Base-by-base conservation (phyloP, 805 yeast species). In the Saturnispora sanitii region DNA sequence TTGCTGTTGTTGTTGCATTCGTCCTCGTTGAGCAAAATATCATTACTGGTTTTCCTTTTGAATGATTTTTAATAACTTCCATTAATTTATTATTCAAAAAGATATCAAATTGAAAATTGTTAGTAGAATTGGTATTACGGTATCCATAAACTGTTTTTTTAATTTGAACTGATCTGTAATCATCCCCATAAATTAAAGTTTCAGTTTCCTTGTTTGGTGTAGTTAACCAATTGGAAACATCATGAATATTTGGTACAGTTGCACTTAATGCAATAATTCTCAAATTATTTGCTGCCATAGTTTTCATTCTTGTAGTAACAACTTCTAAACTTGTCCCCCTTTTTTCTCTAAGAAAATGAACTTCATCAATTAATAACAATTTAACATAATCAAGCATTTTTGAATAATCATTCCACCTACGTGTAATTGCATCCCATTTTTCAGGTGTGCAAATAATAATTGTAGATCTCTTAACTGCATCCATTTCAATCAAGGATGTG, bases 281-380 rank as follows among this genome's bases (percentile, higher is more conserved):
- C 45, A 88, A 86, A 86, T 85, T 79, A 40, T 82, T 78, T 56
- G 92, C n/a, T n/a, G n/a, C 96, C 0, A 94, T 73, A 43, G 92
- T 75, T 56, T 90, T 97, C 13, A 92, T 90, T 61, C 97, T 75
- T 0, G 96, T 95, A 2, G 88, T 95, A 38, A 87, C 66, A 0
- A 96, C 87, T 58, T 90, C 98, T 45, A 92, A 83, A 7, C 88
- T 96, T 3, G 96, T 84, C 49, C 98, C 98, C 66, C 98, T 75
- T 40, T 88, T 97, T 71, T 90, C 98, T 50, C 90, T 96, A 38
- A 90, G 68, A 54, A 92, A 66, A 68, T 90, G 98, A 0, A 92
- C 96, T 62, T 90, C 98, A 67, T 90, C 98, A 45, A 92, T 87
- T 43, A 90, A 83, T 43, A 90, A 64, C 12, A 92, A 62, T 57